These are phyloP conservation scores for Strigomonas culicis DNA, from an alignment of 208 protist species.

Conservation along the genomic window DNA sequence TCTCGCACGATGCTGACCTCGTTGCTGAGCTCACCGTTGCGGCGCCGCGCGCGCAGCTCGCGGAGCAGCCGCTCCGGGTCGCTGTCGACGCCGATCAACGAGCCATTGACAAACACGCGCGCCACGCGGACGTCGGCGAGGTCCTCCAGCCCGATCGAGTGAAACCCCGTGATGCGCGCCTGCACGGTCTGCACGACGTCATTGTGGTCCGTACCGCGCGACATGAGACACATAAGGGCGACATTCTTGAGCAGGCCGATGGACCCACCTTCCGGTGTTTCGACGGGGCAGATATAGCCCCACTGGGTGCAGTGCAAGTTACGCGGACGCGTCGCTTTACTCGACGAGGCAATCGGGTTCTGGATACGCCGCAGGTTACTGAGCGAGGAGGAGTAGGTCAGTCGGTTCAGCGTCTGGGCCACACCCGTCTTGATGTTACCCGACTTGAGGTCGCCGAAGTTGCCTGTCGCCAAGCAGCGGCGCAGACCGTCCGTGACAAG, in stretches of 20 bases:
- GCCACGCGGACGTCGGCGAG: conserved; percentile 56
- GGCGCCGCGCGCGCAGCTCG: conserved; percentile 68
- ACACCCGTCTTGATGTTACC: conserved; percentile 97
- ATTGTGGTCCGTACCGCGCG: conserved; percentile 93
- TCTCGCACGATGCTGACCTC: conserved; percentile 78
- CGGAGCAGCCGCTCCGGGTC: conserved; percentile 69
- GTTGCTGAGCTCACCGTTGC: conserved; percentile 71
- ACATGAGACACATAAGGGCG: conserved; percentile 97
- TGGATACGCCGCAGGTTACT: conserved; percentile 98
- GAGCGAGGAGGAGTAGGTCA: conserved; percentile 98
- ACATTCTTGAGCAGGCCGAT: conserved; percentile 99
- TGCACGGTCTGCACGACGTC: conserved; percentile 73
- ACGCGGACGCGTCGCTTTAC: conserved; percentile 98
- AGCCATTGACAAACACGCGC: conserved; percentile 80
- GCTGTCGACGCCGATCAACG: conserved; percentile 76
- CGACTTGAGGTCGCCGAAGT: conserved; percentile 97
- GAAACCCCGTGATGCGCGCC: conserved; percentile 66
- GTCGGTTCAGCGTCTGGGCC: conserved; percentile 95
- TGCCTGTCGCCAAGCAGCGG: conserved; percentile 97
- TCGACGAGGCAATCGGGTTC: conserved; percentile 98
- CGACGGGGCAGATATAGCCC: conserved; percentile 99
- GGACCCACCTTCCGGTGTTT: conserved; percentile 98
- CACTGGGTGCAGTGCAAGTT: conserved; percentile 98
- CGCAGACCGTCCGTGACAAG: conserved; percentile 96
- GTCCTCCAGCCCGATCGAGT: conserved; percentile 76